These are phyloP conservation scores for Yarrowia hollandica DNA, from an alignment of 805 yeast genomes.

Conservation along the genomic window DNA sequence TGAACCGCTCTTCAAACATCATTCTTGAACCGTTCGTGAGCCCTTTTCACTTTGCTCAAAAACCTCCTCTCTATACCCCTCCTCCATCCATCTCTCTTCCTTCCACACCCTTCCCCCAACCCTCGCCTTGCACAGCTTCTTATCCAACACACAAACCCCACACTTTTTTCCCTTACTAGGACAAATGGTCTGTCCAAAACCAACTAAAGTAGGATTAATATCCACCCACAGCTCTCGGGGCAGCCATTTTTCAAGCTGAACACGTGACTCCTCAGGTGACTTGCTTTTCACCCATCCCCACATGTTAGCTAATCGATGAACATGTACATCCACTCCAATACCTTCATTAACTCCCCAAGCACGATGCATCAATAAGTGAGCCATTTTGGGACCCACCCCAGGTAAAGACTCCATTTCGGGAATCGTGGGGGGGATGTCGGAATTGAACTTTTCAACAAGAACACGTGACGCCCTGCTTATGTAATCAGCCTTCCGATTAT, in stretches of 20 bases:
- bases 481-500: constrained; percentile 71
- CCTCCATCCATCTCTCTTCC: constrained; percentile 17
- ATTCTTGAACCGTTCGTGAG: too few species aligned
- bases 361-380: constrained; percentile 70
- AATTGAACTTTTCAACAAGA: constrained; percentile 50
- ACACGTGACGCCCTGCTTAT: constrained; percentile 62
- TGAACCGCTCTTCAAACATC: too few species aligned
- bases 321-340: constrained; percentile 93
- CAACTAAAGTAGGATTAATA: constrained; percentile 82
- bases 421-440: constrained; percentile 73
- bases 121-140: constrained; percentile 49
- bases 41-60: background rate
- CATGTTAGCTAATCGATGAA: constrained; percentile 74
- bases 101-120: background rate
- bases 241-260: constrained; percentile 69
- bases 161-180: constrained; percentile 67
- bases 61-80: background rate
- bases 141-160: constrained; percentile 63
- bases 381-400: constrained; percentile 97
- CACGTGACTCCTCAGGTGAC: constrained; percentile 71
- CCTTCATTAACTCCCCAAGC: constrained; percentile 79
- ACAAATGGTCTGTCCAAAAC: constrained; percentile 91
- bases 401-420: constrained; percentile 69
- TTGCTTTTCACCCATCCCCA: constrained; percentile 66
- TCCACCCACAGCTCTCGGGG: constrained; percentile 77